phyloP scores from a whole-genome alignment of 768 basidiomycete species.

The Lactifluus volemus region DNA sequence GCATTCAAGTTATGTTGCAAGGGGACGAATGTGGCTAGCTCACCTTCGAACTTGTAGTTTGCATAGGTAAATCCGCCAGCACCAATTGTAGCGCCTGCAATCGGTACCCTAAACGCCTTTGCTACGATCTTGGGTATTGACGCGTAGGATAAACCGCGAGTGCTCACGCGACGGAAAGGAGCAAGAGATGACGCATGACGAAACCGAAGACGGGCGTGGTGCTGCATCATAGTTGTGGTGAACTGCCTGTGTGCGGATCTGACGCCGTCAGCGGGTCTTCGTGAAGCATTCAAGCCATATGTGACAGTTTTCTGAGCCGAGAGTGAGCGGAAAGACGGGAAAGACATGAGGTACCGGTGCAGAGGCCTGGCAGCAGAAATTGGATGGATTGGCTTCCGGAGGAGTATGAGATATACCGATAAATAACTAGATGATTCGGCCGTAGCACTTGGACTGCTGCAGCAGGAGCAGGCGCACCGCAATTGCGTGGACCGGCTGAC shows the following conservation, averaged over 20 bases:
- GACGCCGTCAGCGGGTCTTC: slow-evolving; percentile 26
- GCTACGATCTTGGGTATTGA: slow-evolving; percentile 86
- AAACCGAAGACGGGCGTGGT: slow-evolving; percentile 36
- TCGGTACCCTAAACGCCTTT: slow-evolving; percentile 79
- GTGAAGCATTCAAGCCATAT: slow-evolving; percentile 43
- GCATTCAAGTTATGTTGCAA: not conserved
- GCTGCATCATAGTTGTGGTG: slow-evolving; percentile 46
- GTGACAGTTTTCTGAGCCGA: slow-evolving; percentile 40
- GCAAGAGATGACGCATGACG: slow-evolving; percentile 38
- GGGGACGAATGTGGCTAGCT: slow-evolving; percentile 20
- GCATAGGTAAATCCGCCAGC: slow-evolving; percentile 91
- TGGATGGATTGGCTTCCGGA: not conserved
- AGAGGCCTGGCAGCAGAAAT: not conserved
- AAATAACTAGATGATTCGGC: not conserved
- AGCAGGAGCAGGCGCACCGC: not conserved
- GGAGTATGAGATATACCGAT: not conserved
- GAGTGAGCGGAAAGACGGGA: slow-evolving; percentile 19
- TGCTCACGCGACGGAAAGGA: slow-evolving; percentile 56
- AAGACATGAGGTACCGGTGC: slow-evolving; percentile 5
- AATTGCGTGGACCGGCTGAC: not conserved
- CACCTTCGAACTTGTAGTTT: slow-evolving; percentile 95
- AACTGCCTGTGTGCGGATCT: slow-evolving; percentile 50
- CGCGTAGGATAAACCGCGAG: slow-evolving; percentile 73
- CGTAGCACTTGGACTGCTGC: no score
- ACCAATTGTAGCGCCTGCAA: slow-evolving; percentile 83